These are phyloP conservation scores for Aspergillus latus DNA, from an alignment of 2,329 filamentous ascomycete genomes.

Conservation along the genomic window DNA sequence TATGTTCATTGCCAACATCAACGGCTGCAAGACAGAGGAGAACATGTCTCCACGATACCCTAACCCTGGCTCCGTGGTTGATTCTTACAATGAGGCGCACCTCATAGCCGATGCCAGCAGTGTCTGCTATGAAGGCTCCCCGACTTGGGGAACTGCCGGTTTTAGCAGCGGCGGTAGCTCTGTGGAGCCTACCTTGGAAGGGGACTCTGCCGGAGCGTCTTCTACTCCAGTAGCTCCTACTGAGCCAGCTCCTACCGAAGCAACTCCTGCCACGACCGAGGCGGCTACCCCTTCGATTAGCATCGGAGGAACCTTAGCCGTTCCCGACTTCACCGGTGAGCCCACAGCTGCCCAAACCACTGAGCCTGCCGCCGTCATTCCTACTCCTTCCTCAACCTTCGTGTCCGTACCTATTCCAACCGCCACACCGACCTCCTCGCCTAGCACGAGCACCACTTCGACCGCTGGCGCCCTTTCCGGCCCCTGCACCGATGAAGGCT, in stretches of 20 bases:
- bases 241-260: conserved; percentile 8
- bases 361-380: conserved; percentile 20
- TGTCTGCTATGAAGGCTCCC: conserved; percentile 29
- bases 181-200: conserved; percentile 13
- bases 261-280: not conserved
- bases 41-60: conserved; percentile 64
- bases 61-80: conserved; percentile 61
- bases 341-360: conserved; percentile 16
- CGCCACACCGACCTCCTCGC: not conserved
- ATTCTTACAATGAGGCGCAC: conserved; percentile 47
- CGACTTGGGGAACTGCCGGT: conserved; percentile 34
- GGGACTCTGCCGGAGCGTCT: conserved; percentile 1
- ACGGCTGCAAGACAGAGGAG: conserved; percentile 58
- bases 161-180: conserved; percentile 29
- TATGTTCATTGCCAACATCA: conserved; percentile 75
- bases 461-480: conserved; percentile 40
- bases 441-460: conserved; percentile 16
- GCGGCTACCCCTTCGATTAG: conserved; percentile 1
- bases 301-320: not conserved
- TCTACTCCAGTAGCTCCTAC: conserved; percentile 17
- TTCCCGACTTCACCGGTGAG: not conserved
- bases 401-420: conserved; percentile 1
- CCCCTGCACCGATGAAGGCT: conserved; percentile 55
- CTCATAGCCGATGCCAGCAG: conserved; percentile 33
- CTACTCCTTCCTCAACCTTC: conserved; percentile 5